These are phyloP conservation scores for Quambalaria eucalypti DNA, from an alignment of 1,284 basidiomycete species.

Conservation along the genomic window DNA sequence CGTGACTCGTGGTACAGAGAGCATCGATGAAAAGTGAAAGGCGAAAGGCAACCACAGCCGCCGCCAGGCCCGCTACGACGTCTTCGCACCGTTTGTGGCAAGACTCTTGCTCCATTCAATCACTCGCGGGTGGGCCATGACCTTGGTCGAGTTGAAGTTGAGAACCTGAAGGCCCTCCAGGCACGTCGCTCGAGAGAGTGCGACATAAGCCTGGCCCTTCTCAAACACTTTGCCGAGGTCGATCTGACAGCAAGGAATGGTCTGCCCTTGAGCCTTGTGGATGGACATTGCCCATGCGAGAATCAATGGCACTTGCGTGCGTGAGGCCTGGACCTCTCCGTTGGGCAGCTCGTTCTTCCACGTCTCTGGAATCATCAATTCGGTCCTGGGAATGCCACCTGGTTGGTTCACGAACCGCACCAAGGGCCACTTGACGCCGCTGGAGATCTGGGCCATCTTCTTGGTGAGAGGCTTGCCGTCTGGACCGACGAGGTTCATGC, in stretches of 20 bases:
- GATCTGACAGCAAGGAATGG: slow-evolving; percentile 39
- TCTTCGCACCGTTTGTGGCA: not conserved
- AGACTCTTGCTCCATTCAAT: slow-evolving; percentile 26
- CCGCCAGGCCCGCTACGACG: not conserved
- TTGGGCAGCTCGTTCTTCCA: slow-evolving; percentile 49
- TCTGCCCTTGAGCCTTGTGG: slow-evolving; percentile 46
- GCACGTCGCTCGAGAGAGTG: slow-evolving; percentile 84
- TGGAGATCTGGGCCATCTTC: not conserved
- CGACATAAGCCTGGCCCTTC: slow-evolving; percentile 75
- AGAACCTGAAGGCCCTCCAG: slow-evolving; percentile 82
- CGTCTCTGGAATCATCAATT: slow-evolving; percentile 28
- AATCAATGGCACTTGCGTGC: slow-evolving; percentile 42
- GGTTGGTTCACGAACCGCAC: slow-evolving; percentile 30
- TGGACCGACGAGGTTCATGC: not conserved
- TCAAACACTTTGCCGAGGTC: slow-evolving; percentile 42
- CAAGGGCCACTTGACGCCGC: slow-evolving; percentile 27
- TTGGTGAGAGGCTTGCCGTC: not conserved
- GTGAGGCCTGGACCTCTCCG: slow-evolving; percentile 41
- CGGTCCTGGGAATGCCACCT: slow-evolving; percentile 27
- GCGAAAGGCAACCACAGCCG: too few species aligned
- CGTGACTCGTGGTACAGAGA: too few species aligned
- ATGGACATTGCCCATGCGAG: slow-evolving; percentile 46
- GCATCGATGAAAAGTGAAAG: too few species aligned
- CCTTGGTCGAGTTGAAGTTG: slow-evolving; percentile 55
- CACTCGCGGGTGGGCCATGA: slow-evolving; percentile 38